These are phyloP conservation scores for Theobroma cacao DNA, from an alignment of 345 rosid species.

Conservation along the genomic window DNA sequence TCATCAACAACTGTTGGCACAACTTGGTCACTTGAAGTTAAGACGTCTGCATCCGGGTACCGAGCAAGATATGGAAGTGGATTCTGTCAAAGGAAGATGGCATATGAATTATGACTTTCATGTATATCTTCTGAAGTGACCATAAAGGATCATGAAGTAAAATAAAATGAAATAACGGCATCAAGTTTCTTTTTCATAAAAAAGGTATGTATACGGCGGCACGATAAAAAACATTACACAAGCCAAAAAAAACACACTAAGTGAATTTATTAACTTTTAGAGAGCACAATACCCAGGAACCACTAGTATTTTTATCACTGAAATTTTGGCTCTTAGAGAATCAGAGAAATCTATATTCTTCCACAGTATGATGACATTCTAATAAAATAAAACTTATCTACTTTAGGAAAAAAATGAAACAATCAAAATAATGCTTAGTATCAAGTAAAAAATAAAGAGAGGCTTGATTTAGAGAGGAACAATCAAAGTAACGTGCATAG, in stretches of 20 bases:
- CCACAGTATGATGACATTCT: neutral
- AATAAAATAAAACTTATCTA: neutral
- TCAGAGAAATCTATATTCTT: neutral
- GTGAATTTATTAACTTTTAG: neutral
- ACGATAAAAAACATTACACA: neutral
- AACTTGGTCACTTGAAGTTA: slow-evolving; percentile 96
- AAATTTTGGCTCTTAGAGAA: neutral
- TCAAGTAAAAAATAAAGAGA: neutral
- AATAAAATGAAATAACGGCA: neutral
- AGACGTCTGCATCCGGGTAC: slow-evolving; percentile 89
- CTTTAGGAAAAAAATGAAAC: neutral
- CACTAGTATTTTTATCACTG: neutral
- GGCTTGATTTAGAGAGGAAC: neutral
- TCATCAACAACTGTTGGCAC: slow-evolving; percentile 93
- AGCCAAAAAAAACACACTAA: neutral
- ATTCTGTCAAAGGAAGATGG: slow-evolving; percentile 50
- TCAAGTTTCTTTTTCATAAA: neutral
- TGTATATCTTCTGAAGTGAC: slow-evolving; percentile 3
- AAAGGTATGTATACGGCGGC: neutral
- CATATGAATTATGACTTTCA: slow-evolving; percentile 16
- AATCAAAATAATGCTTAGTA: neutral
- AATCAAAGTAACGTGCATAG: neutral
- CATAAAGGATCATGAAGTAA: neutral
- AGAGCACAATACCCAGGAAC: neutral
- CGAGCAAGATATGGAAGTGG: slow-evolving; percentile 95